These are phyloP conservation scores for Termitomyces sp. DNA, from an alignment of 1,284 basidiomycete species.

Conservation along the genomic window DNA sequence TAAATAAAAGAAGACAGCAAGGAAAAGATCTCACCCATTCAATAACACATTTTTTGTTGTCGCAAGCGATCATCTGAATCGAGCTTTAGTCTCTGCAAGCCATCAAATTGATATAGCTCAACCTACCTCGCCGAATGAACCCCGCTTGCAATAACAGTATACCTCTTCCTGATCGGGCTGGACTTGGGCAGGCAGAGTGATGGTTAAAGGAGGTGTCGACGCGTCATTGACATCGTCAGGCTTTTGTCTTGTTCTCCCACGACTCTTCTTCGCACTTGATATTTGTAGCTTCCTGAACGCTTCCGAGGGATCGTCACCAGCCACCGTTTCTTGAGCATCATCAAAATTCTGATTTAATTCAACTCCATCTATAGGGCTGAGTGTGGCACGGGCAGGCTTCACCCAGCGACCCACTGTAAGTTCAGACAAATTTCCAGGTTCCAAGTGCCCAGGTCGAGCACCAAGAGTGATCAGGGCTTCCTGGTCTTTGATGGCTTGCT, in stretches of 20 bases:
- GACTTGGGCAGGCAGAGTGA: slow-evolving; percentile 35
- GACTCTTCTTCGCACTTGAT: slow-evolving; percentile 17
- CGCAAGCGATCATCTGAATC: slow-evolving; percentile 79
- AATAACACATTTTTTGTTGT: slow-evolving; percentile 56
- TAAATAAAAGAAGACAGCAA: neutral
- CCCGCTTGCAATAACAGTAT: slow-evolving; percentile 75
- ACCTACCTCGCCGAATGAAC: slow-evolving; percentile 71
- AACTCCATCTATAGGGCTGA: slow-evolving; percentile 37
- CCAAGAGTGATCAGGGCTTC: slow-evolving; percentile 55
- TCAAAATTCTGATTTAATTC: slow-evolving; percentile 14
- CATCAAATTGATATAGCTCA: neutral
- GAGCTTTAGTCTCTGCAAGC: neutral
- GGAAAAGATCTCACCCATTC: slow-evolving; percentile 64
- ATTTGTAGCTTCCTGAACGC: slow-evolving; percentile 5
- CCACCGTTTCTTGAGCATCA: slow-evolving; percentile 4
- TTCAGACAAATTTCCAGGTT: slow-evolving; percentile 56
- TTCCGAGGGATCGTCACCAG: slow-evolving; percentile 8
- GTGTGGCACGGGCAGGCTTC: slow-evolving; percentile 30
- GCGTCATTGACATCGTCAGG: slow-evolving; percentile 2
- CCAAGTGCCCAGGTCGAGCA: slow-evolving; percentile 46
- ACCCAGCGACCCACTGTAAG: slow-evolving; percentile 29
- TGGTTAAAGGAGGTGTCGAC: slow-evolving; percentile 28
- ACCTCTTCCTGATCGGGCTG: slow-evolving; percentile 38
- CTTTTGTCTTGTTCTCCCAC: slow-evolving; percentile 15
- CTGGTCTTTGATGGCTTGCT: slow-evolving; percentile 71